Evolutionary conservation across 768 basidiomycete species (phyloP).

Genomic region (Leccinum incarnatum): DNA sequence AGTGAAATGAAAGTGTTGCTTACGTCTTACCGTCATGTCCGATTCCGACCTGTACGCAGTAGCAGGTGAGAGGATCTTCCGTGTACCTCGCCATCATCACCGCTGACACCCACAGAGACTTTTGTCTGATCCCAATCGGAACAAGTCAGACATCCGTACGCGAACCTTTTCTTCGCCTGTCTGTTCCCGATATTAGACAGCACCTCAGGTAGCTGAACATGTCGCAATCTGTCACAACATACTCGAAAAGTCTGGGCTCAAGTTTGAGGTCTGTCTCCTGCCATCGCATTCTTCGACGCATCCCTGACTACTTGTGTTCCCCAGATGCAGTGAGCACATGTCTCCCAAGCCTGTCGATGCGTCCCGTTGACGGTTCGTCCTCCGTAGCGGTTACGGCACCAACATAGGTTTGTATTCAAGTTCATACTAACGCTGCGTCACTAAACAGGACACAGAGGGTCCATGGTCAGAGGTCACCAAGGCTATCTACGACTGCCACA

Average conservation of each 20-base stretch:
- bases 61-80: conserved; percentile 48
- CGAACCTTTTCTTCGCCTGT: conserved; percentile 2
- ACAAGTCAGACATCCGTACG: conserved; percentile 69
- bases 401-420: conserved; percentile 58
- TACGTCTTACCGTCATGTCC: conserved; percentile 6
- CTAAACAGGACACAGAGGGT: conserved; percentile 51
- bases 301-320: neutral
- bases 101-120: conserved; percentile 47
- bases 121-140: conserved; percentile 87
- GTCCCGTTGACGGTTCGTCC: conserved; percentile 21
- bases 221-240: conserved; percentile 81
- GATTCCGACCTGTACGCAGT: conserved; percentile 58
- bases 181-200: neutral
- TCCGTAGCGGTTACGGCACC: conserved; percentile 81
- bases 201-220: conserved; percentile 63
- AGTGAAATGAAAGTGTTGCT: neutral
- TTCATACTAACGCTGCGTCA: neutral
- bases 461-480: conserved; percentile 82
- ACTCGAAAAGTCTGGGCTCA: conserved; percentile 78
- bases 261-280: conserved; percentile 60
- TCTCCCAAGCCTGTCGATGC: conserved; percentile 27
- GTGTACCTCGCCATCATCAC: neutral
- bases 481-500: conserved; percentile 90
- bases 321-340: conserved; percentile 39
- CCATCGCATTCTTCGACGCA: neutral